Percentiles rank a stretch among this genome's conserved stretches.
Conservation (phyloP, 2,329 filamentous ascomycete genomes). For the Pseudogymnoascus sp. region DNA sequence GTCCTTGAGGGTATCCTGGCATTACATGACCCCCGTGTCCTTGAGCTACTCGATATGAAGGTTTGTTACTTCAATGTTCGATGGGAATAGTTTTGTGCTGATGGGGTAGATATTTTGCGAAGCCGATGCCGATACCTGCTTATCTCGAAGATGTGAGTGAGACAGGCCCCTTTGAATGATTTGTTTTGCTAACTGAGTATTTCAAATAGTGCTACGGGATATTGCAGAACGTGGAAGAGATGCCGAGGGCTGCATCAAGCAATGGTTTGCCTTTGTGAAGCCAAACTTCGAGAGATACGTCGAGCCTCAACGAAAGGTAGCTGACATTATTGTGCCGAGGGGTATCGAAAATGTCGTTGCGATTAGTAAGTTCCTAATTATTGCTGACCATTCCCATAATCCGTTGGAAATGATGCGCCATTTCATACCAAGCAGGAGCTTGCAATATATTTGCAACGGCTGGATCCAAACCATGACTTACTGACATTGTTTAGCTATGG, state of each 20-base stretch:
- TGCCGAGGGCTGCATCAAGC: constrained; percentile 92
- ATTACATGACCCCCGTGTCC: constrained; percentile 76
- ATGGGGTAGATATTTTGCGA: constrained; percentile 75
- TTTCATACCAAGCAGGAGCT: background rate
- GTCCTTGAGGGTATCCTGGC: constrained; percentile 96
- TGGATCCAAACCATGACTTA: background rate
- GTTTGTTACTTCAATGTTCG: constrained; percentile 34
- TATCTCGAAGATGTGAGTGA: constrained; percentile 72
- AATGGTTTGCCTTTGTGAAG: constrained; percentile 96
- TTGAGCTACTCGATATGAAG: constrained; percentile 86
- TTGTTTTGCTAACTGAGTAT: background rate
- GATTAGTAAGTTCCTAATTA: constrained; percentile 50
- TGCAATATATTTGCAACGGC: background rate
- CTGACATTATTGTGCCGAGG: constrained; percentile 88
- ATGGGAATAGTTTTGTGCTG: constrained; percentile 9
- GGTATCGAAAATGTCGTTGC: constrained; percentile 93
- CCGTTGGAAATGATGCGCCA: background rate
- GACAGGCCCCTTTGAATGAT: background rate
- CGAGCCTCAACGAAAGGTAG: constrained; percentile 81
- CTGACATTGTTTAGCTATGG: constrained; percentile 57
- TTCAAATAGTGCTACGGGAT: constrained; percentile 59
- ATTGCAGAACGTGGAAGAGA: constrained; percentile 83
- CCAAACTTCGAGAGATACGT: constrained; percentile 94
- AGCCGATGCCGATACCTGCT: constrained; percentile 87
- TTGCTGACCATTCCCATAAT: background rate